Evolutionary conservation across 1,284 basidiomycete species (phyloP).

Genomic region (Coriolopsis trogii): DNA sequence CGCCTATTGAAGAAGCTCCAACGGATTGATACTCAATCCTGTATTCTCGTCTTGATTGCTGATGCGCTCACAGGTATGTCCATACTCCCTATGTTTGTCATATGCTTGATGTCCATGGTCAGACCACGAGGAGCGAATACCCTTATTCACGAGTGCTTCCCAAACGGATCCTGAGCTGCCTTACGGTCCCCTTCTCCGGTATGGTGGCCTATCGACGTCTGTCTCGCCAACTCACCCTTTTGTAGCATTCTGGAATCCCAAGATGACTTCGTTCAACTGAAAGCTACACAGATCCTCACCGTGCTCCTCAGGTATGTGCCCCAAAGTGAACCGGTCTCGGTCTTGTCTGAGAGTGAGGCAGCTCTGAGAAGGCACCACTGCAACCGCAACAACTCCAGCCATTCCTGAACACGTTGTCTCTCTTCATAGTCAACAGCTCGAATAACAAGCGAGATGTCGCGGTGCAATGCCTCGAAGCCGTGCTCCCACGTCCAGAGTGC

Average conservation of each 20-base stretch:
- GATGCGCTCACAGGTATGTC: conserved; percentile 83
- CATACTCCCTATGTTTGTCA: neutral
- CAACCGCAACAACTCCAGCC: conserved; percentile 63
- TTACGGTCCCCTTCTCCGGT: conserved; percentile 85
- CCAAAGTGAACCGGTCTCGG: neutral
- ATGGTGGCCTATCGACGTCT: conserved; percentile 20
- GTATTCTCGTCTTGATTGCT: conserved; percentile 87
- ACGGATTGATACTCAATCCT: conserved; percentile 93
- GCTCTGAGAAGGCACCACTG: conserved; percentile 57
- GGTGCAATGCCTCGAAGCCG: conserved; percentile 86
- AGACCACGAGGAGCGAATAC: conserved; percentile 83
- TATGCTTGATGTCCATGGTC: neutral
- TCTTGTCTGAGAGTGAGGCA: conserved; percentile 26
- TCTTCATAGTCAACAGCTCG: conserved; percentile 63
- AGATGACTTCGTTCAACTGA: conserved; percentile 94
- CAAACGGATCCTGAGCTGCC: conserved; percentile 79
- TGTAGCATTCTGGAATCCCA: conserved; percentile 78
- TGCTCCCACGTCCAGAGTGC: conserved; percentile 82
- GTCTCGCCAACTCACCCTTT: conserved; percentile 9
- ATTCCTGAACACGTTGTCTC: conserved; percentile 67
- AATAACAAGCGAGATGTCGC: conserved; percentile 85
- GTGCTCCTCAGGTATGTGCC: conserved; percentile 72
- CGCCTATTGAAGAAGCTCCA: conserved; percentile 91
- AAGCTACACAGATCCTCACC: conserved; percentile 87
- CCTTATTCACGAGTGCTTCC: conserved; percentile 65